These are phyloP conservation scores for Fusarium sp. DNA, from an alignment of 2,329 filamentous ascomycete species.

Conservation along the genomic window DNA sequence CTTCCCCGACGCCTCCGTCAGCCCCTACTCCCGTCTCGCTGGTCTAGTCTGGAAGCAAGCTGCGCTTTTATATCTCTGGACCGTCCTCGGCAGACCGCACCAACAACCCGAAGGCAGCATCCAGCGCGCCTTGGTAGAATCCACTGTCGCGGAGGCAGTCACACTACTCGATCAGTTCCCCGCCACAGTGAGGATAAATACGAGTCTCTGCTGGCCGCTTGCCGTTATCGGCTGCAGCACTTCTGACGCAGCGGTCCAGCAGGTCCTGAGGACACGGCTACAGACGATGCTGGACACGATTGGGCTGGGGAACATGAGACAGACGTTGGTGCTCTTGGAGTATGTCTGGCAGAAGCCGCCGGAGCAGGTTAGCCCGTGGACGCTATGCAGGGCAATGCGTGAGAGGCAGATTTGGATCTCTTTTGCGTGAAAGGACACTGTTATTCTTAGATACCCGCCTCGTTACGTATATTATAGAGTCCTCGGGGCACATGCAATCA, in stretches of 20 bases:
- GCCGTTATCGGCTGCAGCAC: conserved; percentile 52
- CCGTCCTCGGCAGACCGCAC: conserved; percentile 46
- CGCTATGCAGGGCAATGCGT: conserved; percentile 56
- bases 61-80: conserved; percentile 55
- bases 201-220: conserved; percentile 53
- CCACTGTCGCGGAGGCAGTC: conserved; percentile 46
- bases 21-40: conserved; percentile 51
- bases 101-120: conserved; percentile 30
- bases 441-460: conserved; percentile 20
- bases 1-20: conserved; percentile 49
- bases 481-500: conserved; percentile 17
- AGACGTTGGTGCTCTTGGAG: conserved; percentile 54
- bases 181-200: conserved; percentile 49
- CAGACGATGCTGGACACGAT: conserved; percentile 50
- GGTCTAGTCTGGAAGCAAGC: conserved; percentile 57
- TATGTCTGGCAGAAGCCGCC: conserved; percentile 52
- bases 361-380: conserved; percentile 52
- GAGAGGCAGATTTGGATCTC: conserved; percentile 59
- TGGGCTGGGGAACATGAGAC: conserved; percentile 57
- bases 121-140: conserved; percentile 42
- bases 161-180: conserved; percentile 47
- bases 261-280: conserved; percentile 48
- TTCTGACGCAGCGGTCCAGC: conserved; percentile 47
- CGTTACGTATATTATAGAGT: conserved; percentile 1
- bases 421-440: conserved; percentile 51